These are phyloP conservation scores for Elsinoe ampelina DNA, from an alignment of 2,329 filamentous ascomycete genomes.

Conservation along the genomic window DNA sequence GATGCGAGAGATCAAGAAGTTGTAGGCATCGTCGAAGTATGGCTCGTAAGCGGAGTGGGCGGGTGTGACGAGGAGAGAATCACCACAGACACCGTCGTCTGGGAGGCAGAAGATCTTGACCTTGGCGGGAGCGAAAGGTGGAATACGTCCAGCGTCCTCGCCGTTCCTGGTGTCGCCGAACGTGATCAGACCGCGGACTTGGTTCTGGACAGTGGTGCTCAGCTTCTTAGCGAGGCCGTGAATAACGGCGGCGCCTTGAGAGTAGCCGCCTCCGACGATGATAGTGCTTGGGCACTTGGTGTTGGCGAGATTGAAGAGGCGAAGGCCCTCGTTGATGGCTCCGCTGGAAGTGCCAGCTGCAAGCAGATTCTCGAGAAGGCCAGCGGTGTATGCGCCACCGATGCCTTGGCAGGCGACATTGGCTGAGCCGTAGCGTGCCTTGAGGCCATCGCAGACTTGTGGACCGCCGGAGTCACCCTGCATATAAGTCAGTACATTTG, in stretches of 20 bases:
- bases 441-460: slow-evolving; percentile 21
- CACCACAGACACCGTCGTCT: slow-evolving; percentile 24
- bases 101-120: slow-evolving; percentile 24
- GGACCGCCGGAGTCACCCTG: slow-evolving; percentile 21
- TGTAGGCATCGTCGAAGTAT: neutral
- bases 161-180: slow-evolving; percentile 34
- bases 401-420: slow-evolving; percentile 24
- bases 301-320: slow-evolving; percentile 21
- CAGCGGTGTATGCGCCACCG: slow-evolving; percentile 19
- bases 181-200: slow-evolving; percentile 31
- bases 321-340: slow-evolving; percentile 19
- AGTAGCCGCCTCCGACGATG: slow-evolving; percentile 23
- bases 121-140: slow-evolving; percentile 26
- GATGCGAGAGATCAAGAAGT: slow-evolving; percentile 1
- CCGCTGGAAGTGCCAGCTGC: slow-evolving; percentile 19
- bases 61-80: slow-evolving; percentile 21
- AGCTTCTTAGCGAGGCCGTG: slow-evolving; percentile 27
- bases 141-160: slow-evolving; percentile 30
- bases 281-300: slow-evolving; percentile 23
- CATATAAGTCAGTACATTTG: neutral
- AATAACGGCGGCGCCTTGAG: slow-evolving; percentile 33
- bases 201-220: slow-evolving; percentile 21
- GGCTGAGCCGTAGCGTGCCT: slow-evolving; percentile 17
- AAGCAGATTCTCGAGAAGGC: slow-evolving; percentile 18
- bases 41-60: slow-evolving; percentile 20